phyloP scores from a whole-genome alignment of 2,329 filamentous ascomycete genomes.

The Cladosporium sp. region DNA sequence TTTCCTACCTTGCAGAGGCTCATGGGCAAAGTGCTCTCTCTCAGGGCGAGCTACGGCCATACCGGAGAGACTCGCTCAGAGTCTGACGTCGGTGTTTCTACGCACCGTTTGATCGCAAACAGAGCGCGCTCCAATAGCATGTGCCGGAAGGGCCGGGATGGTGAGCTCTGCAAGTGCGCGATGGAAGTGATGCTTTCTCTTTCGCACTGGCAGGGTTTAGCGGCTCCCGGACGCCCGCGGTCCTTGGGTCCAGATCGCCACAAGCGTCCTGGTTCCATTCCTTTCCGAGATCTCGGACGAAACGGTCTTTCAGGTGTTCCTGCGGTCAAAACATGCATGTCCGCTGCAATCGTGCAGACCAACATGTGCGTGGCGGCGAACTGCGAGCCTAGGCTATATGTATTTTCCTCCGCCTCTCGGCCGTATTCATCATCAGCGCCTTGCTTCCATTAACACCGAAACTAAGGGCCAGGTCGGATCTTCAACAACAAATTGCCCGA shows the following conservation, averaged over 20 bases:
- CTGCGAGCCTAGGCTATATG: neutral
- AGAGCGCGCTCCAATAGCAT: neutral
- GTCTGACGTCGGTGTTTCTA: constrained; percentile 3
- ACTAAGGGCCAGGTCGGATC: neutral
- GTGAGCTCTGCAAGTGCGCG: neutral
- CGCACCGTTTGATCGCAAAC: neutral
- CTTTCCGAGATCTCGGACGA: neutral
- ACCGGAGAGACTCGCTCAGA: neutral
- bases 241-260: neutral
- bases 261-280: neutral
- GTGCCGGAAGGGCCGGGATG: neutral
- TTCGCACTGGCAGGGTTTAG: constrained; percentile 2
- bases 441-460: neutral
- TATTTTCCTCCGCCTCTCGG: neutral
- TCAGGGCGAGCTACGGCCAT: constrained; percentile 1
- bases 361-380: neutral
- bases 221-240: neutral
- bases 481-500: neutral
- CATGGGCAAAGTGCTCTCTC: neutral
- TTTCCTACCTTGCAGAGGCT: neutral
- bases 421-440: neutral
- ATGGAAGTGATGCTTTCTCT: neutral
- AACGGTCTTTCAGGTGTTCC: neutral
- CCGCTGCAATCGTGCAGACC: neutral
- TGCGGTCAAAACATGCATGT: neutral